Percentiles rank a stretch among this genome's conserved stretches.
Evolutionary conservation across 495 filamentous ascomycete genomes (phyloP).

Genomic region (Corynascus novoguineensis): DNA sequence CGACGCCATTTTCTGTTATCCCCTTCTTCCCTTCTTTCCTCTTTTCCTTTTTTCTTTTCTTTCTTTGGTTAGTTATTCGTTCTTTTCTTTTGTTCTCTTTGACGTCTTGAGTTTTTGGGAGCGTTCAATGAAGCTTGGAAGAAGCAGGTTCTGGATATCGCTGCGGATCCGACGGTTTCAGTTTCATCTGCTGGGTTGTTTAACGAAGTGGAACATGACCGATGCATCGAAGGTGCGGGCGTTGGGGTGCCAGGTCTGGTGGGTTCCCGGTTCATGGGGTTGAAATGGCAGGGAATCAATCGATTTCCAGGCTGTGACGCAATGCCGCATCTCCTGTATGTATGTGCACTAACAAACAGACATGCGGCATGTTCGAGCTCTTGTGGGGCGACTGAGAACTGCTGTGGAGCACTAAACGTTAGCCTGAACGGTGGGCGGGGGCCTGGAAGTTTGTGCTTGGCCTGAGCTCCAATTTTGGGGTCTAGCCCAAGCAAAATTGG

Average conservation of each 20-base stretch:
- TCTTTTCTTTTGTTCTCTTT: constrained; percentile 9
- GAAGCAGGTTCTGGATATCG: not conserved
- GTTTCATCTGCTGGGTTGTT: not conserved
- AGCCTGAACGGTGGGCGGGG: not conserved
- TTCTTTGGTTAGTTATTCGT: no score
- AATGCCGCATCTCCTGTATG: constrained; percentile 20
- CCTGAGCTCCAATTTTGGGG: not conserved
- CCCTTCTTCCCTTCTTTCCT: no score
- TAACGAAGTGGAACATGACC: not conserved
- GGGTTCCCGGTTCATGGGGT: no score
- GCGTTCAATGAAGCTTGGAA: not conserved
- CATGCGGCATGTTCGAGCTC: constrained; percentile 16
- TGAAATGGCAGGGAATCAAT: not conserved
- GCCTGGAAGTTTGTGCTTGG: not conserved
- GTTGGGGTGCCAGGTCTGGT: no score
- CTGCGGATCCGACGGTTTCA: constrained; percentile 1
- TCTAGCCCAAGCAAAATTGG: constrained; percentile 10
- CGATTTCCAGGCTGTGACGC: constrained; percentile 22
- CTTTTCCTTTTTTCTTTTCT: constrained; percentile 13
- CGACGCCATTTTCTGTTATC: constrained; percentile 56
- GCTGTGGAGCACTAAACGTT: not conserved
- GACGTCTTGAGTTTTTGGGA: constrained; percentile 11
- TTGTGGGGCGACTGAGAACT: constrained; percentile 5
- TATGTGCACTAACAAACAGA: not conserved
- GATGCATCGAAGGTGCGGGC: no score